A percentile compares a stretch with the other conserved stretches of the same genome.
phyloP scores from a whole-genome alignment of 1,139 yeast species.

The Blastobotrys persicus region DNA sequence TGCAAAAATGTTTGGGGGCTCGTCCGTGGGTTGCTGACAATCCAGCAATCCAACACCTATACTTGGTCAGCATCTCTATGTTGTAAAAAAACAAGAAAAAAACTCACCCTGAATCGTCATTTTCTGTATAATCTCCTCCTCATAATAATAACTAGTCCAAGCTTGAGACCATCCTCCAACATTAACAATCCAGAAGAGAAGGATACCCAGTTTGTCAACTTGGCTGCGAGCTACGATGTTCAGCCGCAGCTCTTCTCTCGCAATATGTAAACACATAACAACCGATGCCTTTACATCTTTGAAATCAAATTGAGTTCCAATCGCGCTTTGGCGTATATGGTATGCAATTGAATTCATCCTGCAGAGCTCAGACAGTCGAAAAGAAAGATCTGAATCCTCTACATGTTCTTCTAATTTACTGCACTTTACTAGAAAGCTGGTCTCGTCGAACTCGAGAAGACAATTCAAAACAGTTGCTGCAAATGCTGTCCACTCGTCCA shows the following conservation, averaged over 20 bases:
- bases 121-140: slow-evolving; percentile 11
- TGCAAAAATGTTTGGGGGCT: slow-evolving; percentile 27
- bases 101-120: slow-evolving; percentile 15
- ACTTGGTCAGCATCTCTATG: too few relatives aligned
- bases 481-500: slow-evolving; percentile 64
- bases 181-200: slow-evolving; percentile 59
- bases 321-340: slow-evolving; percentile 13
- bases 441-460: slow-evolving; percentile 19
- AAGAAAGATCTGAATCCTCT: not conserved
- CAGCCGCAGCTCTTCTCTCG: slow-evolving; percentile 71
- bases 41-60: slow-evolving; percentile 11
- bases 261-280: slow-evolving; percentile 66
- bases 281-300: slow-evolving; percentile 52
- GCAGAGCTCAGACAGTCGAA: not conserved
- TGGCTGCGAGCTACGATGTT: slow-evolving; percentile 45
- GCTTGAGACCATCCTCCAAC: slow-evolving; percentile 75
- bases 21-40: slow-evolving; percentile 24
- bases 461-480: slow-evolving; percentile 47
- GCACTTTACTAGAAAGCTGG: not conserved
- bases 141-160: slow-evolving; percentile 61
- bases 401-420: not conserved
- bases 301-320: slow-evolving; percentile 22
- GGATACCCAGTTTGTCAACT: slow-evolving; percentile 45
- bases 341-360: slow-evolving; percentile 13
- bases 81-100: not conserved